Percentiles rank a stretch among this genome's conserved stretches.
These are phyloP conservation scores for Myochromella boudieri DNA, from an alignment of 768 basidiomycete genomes.

Conservation along the genomic window DNA sequence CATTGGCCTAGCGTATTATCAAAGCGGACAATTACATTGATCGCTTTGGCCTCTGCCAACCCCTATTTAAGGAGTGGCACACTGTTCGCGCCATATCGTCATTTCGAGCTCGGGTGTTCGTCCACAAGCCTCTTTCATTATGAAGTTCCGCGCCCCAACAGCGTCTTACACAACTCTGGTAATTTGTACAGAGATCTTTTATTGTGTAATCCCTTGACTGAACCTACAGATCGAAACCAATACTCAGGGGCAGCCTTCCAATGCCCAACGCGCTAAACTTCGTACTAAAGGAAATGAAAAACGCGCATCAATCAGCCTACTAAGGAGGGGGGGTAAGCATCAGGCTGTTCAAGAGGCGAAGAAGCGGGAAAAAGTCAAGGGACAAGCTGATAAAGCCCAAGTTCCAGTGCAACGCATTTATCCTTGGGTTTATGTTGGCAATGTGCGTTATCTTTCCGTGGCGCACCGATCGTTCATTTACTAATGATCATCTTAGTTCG, in stretches of 20 bases:
- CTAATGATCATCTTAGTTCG: constrained; percentile 25
- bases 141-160: not conserved
- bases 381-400: constrained; percentile 1
- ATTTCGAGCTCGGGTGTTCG: not conserved
- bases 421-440: constrained; percentile 56
- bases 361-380: constrained; percentile 19
- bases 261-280: not conserved
- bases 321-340: constrained; percentile 13
- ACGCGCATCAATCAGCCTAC: not conserved
- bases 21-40: constrained; percentile 3
- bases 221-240: too few relatives aligned
- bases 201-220: too few relatives aligned
- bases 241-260: too few relatives aligned
- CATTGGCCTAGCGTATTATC: constrained; percentile 2
- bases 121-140: not conserved
- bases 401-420: constrained; percentile 6
- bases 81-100: not conserved
- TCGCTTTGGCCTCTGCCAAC: constrained; percentile 10
- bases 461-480: not conserved
- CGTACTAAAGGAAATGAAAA: not conserved
- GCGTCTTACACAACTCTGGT: constrained; percentile 10
- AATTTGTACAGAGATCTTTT: not conserved
- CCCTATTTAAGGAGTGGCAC: constrained; percentile 9
- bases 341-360: constrained; percentile 27
- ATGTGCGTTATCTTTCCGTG: constrained; percentile 40